Percentiles rank a stretch among this genome's conserved stretches.
phyloP scores from a whole-genome alignment of 768 basidiomycete species.

The Tricholoma hemisulphureum region DNA sequence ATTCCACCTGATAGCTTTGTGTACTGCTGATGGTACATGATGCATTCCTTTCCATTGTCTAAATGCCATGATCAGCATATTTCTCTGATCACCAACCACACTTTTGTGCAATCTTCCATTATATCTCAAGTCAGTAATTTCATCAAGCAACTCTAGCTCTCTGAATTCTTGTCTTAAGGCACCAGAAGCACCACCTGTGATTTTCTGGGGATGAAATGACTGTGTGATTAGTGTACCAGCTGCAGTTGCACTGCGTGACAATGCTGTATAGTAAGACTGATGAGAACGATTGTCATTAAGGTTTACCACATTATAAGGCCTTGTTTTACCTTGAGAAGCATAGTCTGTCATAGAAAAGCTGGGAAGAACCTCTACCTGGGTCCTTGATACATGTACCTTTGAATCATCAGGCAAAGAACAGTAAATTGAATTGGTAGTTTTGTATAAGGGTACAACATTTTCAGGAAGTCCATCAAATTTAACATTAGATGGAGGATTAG shows the following conservation, averaged over 20 bases:
- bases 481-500: too few species aligned
- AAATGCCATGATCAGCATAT: slow-evolving; percentile 15
- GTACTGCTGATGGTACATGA: background rate
- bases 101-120: too few species aligned
- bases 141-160: too few species aligned
- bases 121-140: too few species aligned
- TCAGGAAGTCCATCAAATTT: background rate
- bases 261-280: slow-evolving; percentile 26
- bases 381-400: slow-evolving; percentile 6
- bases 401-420: background rate
- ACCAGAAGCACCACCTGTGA: too few species aligned
- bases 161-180: too few species aligned
- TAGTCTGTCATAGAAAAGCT: slow-evolving; percentile 29
- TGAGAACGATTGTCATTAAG: slow-evolving; percentile 15
- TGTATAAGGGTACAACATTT: background rate
- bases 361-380: slow-evolving; percentile 22
- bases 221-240: too few species aligned
- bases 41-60: slow-evolving; percentile 1
- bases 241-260: too few species aligned
- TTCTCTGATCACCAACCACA: too few species aligned
- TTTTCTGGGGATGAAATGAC: too few species aligned
- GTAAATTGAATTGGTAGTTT: background rate
- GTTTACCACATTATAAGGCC: slow-evolving; percentile 27
- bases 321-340: slow-evolving; percentile 26
- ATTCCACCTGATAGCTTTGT: slow-evolving; percentile 3